Conservation (phyloP, 2,329 filamentous ascomycete species). For the Didymosphaeria variabile region DNA sequence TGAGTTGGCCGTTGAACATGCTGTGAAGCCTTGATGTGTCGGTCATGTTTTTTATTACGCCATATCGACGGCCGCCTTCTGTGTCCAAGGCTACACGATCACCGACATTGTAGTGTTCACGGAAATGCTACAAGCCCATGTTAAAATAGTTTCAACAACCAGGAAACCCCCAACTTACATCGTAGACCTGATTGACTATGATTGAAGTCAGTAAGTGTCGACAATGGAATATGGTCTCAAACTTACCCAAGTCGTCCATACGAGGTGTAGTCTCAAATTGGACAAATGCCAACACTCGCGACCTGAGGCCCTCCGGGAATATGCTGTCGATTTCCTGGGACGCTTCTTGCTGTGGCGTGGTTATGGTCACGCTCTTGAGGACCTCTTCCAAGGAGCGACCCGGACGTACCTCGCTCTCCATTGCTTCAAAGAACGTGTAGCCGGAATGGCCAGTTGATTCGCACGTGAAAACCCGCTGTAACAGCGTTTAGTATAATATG, state of each 20-base stretch:
- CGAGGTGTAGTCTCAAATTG: slow-evolving; percentile 86
- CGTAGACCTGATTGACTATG: slow-evolving; percentile 44
- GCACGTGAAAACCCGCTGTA: slow-evolving; percentile 87
- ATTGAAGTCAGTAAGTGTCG: slow-evolving; percentile 47
- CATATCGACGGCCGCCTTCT: slow-evolving; percentile 39
- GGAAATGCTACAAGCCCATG: slow-evolving; percentile 39
- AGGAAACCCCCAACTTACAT: slow-evolving; percentile 29
- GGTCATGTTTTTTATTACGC: slow-evolving; percentile 41
- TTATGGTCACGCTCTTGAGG: slow-evolving; percentile 45
- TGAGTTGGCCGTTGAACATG: slow-evolving; percentile 36
- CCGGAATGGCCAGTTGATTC: slow-evolving; percentile 94
- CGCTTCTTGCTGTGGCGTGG: slow-evolving; percentile 61
- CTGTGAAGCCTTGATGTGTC: slow-evolving; percentile 41
- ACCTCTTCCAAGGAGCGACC: slow-evolving; percentile 33
- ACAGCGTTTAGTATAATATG: slow-evolving; percentile 31
- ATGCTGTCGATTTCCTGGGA: slow-evolving; percentile 89
- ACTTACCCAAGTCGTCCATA: slow-evolving; percentile 79
- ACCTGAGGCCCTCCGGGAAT: slow-evolving; percentile 90
- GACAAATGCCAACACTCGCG: slow-evolving; percentile 86
- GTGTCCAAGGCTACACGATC: slow-evolving; percentile 47
- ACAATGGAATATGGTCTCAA: background rate
- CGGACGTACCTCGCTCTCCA: slow-evolving; percentile 82
- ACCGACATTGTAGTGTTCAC: slow-evolving; percentile 43
- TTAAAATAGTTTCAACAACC: slow-evolving; percentile 13
- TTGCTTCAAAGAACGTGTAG: slow-evolving; percentile 90